phyloP scores from a whole-genome alignment of 2,329 filamentous ascomycete species.

The Exophiala spinifera region DNA sequence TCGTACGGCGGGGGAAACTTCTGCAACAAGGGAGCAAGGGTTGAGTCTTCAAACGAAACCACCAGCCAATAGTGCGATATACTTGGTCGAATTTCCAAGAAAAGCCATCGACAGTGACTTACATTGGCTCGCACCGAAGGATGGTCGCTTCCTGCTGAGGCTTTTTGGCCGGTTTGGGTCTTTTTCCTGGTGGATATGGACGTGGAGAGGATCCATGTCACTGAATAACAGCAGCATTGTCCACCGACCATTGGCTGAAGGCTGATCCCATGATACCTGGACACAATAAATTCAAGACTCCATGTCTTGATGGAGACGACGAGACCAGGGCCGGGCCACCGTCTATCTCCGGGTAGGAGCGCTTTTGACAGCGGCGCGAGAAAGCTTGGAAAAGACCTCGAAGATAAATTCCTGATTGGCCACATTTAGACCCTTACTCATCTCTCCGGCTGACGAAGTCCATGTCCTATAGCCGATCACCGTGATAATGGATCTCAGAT shows the following conservation, averaged over 20 bases:
- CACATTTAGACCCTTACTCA: slow-evolving; percentile 5
- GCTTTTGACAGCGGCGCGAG: slow-evolving; percentile 2
- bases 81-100: slow-evolving; percentile 11
- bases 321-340: slow-evolving; percentile 26
- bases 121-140: slow-evolving; percentile 13
- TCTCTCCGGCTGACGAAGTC: slow-evolving; percentile 1
- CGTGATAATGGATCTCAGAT: slow-evolving; percentile 11
- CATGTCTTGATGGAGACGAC: slow-evolving; percentile 9
- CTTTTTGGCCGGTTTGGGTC: slow-evolving; percentile 2
- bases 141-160: slow-evolving; percentile 12
- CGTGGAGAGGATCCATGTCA: not conserved
- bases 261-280: not conserved
- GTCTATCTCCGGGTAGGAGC: slow-evolving; percentile 13
- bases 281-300: not conserved
- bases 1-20: slow-evolving; percentile 9
- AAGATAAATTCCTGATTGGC: slow-evolving; percentile 17
- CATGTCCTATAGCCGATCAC: slow-evolving; percentile 12
- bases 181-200: not conserved
- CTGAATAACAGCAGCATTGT: slow-evolving; percentile 8
- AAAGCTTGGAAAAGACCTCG: slow-evolving; percentile 9
- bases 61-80: slow-evolving; percentile 17
- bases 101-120: slow-evolving; percentile 2
- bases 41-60: not conserved
- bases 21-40: not conserved
- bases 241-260: slow-evolving; percentile 11